Evolutionary conservation across 73 alveolate species (phyloP).

Genomic region (Paramecium pentaurelia): DNA sequence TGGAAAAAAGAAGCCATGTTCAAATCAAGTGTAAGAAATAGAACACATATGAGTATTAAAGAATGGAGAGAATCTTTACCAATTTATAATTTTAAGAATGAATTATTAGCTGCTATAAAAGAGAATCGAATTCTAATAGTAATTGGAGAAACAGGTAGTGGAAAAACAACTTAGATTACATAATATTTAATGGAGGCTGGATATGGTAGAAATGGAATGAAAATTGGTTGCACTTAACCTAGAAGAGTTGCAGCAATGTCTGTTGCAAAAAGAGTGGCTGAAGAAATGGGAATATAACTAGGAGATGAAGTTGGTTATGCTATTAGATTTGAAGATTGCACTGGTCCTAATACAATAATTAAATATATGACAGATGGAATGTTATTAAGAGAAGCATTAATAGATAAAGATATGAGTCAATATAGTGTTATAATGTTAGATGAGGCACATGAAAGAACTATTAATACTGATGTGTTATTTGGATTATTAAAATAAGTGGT

Average conservation of each 20-base stretch:
- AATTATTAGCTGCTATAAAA: constrained; percentile 82
- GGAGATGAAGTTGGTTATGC: constrained; percentile 99
- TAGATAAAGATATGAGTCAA: constrained; percentile 83
- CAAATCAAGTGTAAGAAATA: constrained; percentile 59
- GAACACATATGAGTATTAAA: constrained; percentile 75
- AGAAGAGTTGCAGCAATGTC: constrained; percentile 99
- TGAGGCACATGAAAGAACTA: constrained; percentile 99
- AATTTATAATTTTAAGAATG: constrained; percentile 88
- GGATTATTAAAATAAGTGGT: constrained; percentile 91
- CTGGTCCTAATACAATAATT: constrained; percentile 95
- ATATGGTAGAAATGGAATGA: constrained; percentile 77
- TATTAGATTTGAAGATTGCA: constrained; percentile 99
- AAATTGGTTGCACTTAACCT: constrained; percentile 99
- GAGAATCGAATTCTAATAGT: constrained; percentile 90
- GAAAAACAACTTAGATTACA: constrained; percentile 99
- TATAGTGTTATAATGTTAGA: constrained; percentile 98
- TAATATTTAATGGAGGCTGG: constrained; percentile 95
- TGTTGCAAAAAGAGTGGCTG: constrained; percentile 97
- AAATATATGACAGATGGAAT: constrained; percentile 99
- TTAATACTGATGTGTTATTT: constrained; percentile 98
- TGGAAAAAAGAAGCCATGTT: constrained; percentile 69
- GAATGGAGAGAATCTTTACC: constrained; percentile 98
- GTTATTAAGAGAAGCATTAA: constrained; percentile 97
- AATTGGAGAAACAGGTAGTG: constrained; percentile 99
- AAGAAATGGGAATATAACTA: constrained; percentile 91